Evolutionary conservation across 2,329 filamentous ascomycete species (phyloP), one percentile per base, ranked within the genome.

Genomic region (Knufia petricola): DNA sequence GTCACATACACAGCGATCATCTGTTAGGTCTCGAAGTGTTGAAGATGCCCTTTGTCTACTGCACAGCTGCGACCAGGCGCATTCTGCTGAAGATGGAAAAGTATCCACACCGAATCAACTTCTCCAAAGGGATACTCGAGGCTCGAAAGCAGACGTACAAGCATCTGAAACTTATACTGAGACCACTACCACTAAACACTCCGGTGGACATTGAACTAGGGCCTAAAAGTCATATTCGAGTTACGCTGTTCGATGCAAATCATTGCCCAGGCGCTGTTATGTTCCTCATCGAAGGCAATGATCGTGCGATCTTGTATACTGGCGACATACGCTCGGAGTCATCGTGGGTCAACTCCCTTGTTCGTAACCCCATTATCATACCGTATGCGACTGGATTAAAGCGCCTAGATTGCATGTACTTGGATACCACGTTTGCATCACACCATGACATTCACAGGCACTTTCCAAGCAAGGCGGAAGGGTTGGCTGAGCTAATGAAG

Each of bases 1-100:
- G 85, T 64, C 90, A 96, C 75, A 81, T 94, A 1, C 90, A 95
- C 62, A 94, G 84, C 55, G 89, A 95, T 59, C 90, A 95, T 65
- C 75, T 95, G 1, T 75, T 76, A 30, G 89, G 90, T 0, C 74
- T 95, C 1, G 87, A 94, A 58, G 78, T 74, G 10, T 74, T 89
- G 47, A 77, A 80, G 39, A 79, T 85, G 23, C 85, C 87, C 0
- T 95, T 95, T 60, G 79, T 96, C 17, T 95, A 95, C 65, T 95
- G 88, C 67, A 95, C 89, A 1, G 75, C 84, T 0, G 85, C 86
- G 0, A 95, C 89, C 0, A 78, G 78, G 54, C 83, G 88, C 70
- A 69, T 96, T 15, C 72, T 96, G 1, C 71, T 95, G 13, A 79
- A 82, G 1, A 75, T 95, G 2, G 87, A 94, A 64, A 82, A 82